Conservation (phyloP, 148 eudicot species). For the Tetragonia tetragonoides region DNA sequence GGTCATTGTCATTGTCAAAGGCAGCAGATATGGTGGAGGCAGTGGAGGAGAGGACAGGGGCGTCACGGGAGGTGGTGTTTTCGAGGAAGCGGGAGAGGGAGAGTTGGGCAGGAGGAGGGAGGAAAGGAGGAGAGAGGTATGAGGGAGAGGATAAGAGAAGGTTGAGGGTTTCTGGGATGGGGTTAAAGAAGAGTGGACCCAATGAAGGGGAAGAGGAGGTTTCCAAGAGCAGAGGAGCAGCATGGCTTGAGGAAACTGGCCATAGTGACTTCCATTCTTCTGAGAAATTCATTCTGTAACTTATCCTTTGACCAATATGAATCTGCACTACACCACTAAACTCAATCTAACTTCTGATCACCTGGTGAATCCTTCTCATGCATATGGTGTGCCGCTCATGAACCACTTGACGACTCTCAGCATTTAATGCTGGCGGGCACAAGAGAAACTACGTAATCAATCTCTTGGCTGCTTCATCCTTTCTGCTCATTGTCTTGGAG, state of each 20-base stretch:
- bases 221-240: slow-evolving; percentile 23
- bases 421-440: too few species aligned
- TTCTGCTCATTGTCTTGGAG: too few species aligned
- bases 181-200: slow-evolving; percentile 34
- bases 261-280: slow-evolving; percentile 35
- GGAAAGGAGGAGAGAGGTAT: slow-evolving; percentile 12
- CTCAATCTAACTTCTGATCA: too few species aligned
- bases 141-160: slow-evolving; percentile 20
- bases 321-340: too few species aligned
- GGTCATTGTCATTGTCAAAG: background rate
- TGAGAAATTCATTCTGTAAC: slow-evolving; percentile 23
- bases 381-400: too few species aligned
- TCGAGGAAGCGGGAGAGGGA: slow-evolving; percentile 48
- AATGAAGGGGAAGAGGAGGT: slow-evolving; percentile 1
- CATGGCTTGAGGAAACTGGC: slow-evolving; percentile 22
- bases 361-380: too few species aligned
- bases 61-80: slow-evolving; percentile 7
- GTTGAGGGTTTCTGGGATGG: slow-evolving; percentile 17
- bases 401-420: too few species aligned
- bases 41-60: slow-evolving; percentile 32
- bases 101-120: slow-evolving; percentile 52
- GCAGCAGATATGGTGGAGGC: slow-evolving; percentile 33
- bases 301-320: too few species aligned
- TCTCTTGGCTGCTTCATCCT: too few species aligned
- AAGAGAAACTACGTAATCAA: too few species aligned